These are phyloP conservation scores for Ramaria sp. DNA, from an alignment of 768 basidiomycete genomes.

Conservation along the genomic window DNA sequence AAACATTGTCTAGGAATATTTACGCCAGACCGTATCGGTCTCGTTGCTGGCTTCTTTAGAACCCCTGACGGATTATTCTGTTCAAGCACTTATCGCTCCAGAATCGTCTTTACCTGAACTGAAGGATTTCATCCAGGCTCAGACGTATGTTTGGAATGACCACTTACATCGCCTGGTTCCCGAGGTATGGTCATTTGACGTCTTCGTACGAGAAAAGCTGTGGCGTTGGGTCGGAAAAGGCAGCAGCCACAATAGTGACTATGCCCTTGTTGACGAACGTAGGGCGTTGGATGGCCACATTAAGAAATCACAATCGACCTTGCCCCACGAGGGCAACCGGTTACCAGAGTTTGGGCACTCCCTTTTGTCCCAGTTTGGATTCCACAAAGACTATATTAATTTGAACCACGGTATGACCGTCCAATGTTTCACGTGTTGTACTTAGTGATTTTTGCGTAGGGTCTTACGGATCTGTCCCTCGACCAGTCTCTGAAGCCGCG, in stretches of 20 bases:
- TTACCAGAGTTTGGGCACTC: slow-evolving; percentile 18
- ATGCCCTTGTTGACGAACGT: slow-evolving; percentile 42
- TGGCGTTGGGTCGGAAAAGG: slow-evolving; percentile 61
- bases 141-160: slow-evolving; percentile 64
- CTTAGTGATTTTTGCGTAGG: slow-evolving; percentile 13
- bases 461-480: slow-evolving; percentile 23
- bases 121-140: slow-evolving; percentile 29
- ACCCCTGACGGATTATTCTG: slow-evolving; percentile 19
- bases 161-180: slow-evolving; percentile 34
- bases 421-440: background rate
- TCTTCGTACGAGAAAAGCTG: slow-evolving; percentile 65
- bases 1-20: slow-evolving; percentile 55
- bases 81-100: slow-evolving; percentile 28
- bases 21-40: slow-evolving; percentile 39
- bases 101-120: slow-evolving; percentile 36
- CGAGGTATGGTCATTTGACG: slow-evolving; percentile 70
- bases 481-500: slow-evolving; percentile 20
- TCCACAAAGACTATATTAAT: slow-evolving; percentile 22
- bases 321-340: background rate
- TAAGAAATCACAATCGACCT: background rate
- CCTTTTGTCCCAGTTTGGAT: slow-evolving; percentile 23
- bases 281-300: slow-evolving; percentile 26
- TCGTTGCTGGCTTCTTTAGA: slow-evolving; percentile 39
- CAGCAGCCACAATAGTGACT: slow-evolving; percentile 27
- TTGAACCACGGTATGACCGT: slow-evolving; percentile 23